Conservation (phyloP, 768 basidiomycete species). For the Lactarius deliciosus region DNA sequence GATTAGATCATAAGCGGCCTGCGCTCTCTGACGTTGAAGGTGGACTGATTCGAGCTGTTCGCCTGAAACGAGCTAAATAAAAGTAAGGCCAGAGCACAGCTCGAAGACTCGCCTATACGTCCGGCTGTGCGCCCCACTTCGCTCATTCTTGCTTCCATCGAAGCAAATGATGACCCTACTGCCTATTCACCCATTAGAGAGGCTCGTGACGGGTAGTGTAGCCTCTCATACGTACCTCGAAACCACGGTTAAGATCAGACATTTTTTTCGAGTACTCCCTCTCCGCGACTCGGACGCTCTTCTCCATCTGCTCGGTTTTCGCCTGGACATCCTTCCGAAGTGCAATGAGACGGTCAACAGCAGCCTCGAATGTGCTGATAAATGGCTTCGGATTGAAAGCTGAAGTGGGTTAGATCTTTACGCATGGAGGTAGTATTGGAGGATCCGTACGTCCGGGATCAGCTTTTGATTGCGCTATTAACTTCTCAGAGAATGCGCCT, state of each 20-base stretch:
- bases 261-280: conserved; percentile 94
- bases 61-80: conserved; percentile 47
- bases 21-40: conserved; percentile 86
- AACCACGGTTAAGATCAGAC: conserved; percentile 88
- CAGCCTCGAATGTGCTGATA: conserved; percentile 86
- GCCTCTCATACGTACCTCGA: conserved; percentile 63
- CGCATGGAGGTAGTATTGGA: not conserved
- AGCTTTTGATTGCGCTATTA: conserved; percentile 82
- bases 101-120: conserved; percentile 67
- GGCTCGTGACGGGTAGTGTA: conserved; percentile 10
- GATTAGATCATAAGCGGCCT: conserved; percentile 91
- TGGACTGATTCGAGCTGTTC: conserved; percentile 96
- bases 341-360: conserved; percentile 83
- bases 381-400: conserved; percentile 96
- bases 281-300: conserved; percentile 83
- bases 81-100: conserved; percentile 6
- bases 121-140: conserved; percentile 94
- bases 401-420: conserved; percentile 33
- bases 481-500: conserved; percentile 78
- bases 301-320: conserved; percentile 90
- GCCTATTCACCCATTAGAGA: conserved; percentile 47
- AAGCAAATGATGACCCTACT: conserved; percentile 82
- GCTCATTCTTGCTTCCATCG: conserved; percentile 88
- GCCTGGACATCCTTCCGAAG: conserved; percentile 88
- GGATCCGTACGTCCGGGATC: conserved; percentile 67